These are phyloP conservation scores for Auriscalpium microsporum DNA, from an alignment of 768 basidiomycete genomes.

Conservation along the genomic window DNA sequence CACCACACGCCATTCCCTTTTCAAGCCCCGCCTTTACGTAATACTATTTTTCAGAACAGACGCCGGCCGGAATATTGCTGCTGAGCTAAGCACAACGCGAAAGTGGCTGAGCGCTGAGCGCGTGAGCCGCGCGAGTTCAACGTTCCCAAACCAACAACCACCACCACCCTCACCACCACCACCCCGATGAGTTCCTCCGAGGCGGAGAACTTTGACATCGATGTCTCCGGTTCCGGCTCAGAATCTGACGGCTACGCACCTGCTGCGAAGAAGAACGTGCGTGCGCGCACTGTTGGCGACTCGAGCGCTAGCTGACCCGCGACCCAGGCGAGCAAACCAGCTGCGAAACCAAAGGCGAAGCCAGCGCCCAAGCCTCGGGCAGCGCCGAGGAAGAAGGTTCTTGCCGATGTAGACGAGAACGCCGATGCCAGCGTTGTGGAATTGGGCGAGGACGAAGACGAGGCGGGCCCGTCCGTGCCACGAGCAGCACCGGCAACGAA, in stretches of 20 bases:
- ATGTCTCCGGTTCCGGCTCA: conserved; percentile 39
- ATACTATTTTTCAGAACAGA: background rate
- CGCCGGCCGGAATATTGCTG: background rate
- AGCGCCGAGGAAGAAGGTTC: conserved; percentile 58
- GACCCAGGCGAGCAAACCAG: conserved; percentile 34
- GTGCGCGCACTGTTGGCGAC: conserved; percentile 18
- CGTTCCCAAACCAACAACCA: background rate
- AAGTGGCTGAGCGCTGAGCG: no score
- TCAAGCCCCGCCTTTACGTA: no score
- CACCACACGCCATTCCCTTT: no score
- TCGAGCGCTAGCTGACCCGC: conserved; percentile 3
- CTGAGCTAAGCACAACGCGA: background rate
- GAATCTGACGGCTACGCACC: conserved; percentile 67
- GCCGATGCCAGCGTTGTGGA: conserved; percentile 40
- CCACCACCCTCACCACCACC: background rate
- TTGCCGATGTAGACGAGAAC: conserved; percentile 57
- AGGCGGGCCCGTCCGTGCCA: conserved; percentile 21
- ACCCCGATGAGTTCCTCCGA: conserved; percentile 64
- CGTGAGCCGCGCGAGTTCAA: background rate
- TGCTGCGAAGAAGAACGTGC: conserved; percentile 39
- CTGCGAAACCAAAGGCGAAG: conserved; percentile 40
- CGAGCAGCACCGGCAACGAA: conserved; percentile 20
- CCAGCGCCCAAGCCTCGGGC: conserved; percentile 42
- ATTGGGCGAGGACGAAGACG: conserved; percentile 34
- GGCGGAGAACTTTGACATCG: conserved; percentile 56